A percentile compares a stretch with the other conserved stretches of the same genome.
These are phyloP conservation scores for Coleophoma eucalyptorum DNA, from an alignment of 2,329 filamentous ascomycete species.

Conservation along the genomic window DNA sequence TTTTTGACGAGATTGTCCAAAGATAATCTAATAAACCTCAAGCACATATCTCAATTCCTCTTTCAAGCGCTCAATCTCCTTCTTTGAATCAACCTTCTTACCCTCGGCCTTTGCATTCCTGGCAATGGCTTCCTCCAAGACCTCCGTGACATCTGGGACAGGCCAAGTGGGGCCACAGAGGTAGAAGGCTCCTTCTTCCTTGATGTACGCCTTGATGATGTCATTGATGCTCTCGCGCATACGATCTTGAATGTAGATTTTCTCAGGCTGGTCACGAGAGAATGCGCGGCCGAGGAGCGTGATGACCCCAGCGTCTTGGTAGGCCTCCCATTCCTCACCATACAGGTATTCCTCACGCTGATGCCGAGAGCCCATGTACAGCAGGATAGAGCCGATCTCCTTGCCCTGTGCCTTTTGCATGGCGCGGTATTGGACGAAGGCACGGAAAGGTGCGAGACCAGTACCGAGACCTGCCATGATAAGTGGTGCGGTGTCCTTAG, in stretches of 20 bases:
- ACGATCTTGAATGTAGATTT: conserved; percentile 99
- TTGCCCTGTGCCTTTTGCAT: conserved; percentile 98
- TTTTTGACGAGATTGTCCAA: no score
- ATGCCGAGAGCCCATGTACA: conserved; percentile 96
- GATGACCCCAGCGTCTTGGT: conserved; percentile 91
- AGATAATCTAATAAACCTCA: conserved; percentile 77
- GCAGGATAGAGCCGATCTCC: conserved; percentile 85
- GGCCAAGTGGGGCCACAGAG: conserved; percentile 98
- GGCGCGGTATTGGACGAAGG: conserved; percentile 96
- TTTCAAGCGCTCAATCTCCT: conserved; percentile 97
- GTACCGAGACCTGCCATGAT: conserved; percentile 99
- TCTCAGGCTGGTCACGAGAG: conserved; percentile 93
- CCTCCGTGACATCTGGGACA: conserved; percentile 91
- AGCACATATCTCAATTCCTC: conserved; percentile 91
- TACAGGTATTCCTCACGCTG: conserved; percentile 99
- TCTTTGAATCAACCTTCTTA: conserved; percentile 79
- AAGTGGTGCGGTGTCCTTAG: conserved; percentile 81
- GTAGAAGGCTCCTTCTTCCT: conserved; percentile 90
- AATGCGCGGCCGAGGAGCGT: conserved; percentile 92
- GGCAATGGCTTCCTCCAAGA: conserved; percentile 88
- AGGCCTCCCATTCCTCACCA: conserved; percentile 98
- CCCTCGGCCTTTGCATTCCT: conserved; percentile 64
- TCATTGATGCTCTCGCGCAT: conserved; percentile 86
- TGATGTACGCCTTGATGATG: conserved; percentile 82
- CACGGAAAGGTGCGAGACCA: conserved; percentile 96